Evolutionary conservation across 257 asterid genomes (phyloP), one percentile per base, ranked within the genome.

Genomic region (Knoxia roxburghii): DNA sequence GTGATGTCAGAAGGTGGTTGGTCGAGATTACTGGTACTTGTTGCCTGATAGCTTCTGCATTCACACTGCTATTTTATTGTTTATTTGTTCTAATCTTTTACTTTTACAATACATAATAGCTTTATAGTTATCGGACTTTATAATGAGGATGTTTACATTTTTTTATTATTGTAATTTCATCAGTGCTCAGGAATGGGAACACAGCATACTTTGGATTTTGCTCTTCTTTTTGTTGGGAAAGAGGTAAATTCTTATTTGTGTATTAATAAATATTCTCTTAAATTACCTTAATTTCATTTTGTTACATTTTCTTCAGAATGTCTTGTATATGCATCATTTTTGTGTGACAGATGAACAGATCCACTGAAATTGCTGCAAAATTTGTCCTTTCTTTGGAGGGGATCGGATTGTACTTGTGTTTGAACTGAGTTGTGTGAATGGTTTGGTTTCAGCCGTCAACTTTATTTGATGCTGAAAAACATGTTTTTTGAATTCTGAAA

Each of bases 1-100:
- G 89, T 87, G 65, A 82, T 89, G 91, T 63, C 84, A 61, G 83
- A 86, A 75, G 98, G 98, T 48, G 93, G 98, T 58, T 92, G 96
- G 98, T 83, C 89, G 8, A 79, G 81, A 74, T 78, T 83, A 73
- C 79, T 92, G 97, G 98, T 92, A 76, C 57, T 7, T 27, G 30
- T 29, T 53, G 20, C 46, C 12, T 64, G 50, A 32, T 23, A 7
- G 15, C 68, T 70, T 46, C 54, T 35, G 14, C 53, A 33, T 20
- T 57, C 21, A 29, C 30, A 26, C 55, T 65, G 29, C 48, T 5
- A 6, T 50, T 17, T 0, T 26, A 24, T 46, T 58, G 21, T 45
- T 48, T 23, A 41, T 49, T 64, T 21, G n/a, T n/a, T n/a, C n/a
- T n/a, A n/a, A n/a, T 18, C 65, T 29, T 49, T 43, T 48, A 67